Evolutionary conservation across 2,329 filamentous ascomycete genomes (phyloP), one percentile per base, ranked within the genome.

Genomic region (Claviceps maximensis): DNA sequence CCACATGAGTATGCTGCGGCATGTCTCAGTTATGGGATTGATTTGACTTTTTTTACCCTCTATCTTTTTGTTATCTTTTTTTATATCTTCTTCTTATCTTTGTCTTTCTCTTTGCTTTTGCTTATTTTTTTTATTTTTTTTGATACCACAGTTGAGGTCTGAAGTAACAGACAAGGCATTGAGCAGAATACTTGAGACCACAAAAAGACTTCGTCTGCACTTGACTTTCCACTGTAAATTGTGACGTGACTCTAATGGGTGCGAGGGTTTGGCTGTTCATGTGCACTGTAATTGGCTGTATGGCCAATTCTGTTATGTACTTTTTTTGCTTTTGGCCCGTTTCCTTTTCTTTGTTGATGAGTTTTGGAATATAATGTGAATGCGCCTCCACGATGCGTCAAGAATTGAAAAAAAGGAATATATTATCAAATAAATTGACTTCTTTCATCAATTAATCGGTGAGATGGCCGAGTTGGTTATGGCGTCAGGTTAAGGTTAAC

Each of bases 401-500:
- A n/a, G n/a, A n/a, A n/a, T n/a, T n/a, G n/a, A n/a, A n/a, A n/a
- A n/a, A n/a, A n/a, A n/a, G n/a, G n/a, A n/a, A n/a, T n/a, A n/a
- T n/a, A n/a, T n/a, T n/a, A n/a, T n/a, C n/a, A n/a, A n/a, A n/a
- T n/a, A n/a, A n/a, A n/a, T n/a, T n/a, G n/a, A n/a, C n/a, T n/a
- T n/a, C n/a, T n/a, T n/a, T n/a, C n/a, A n/a, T n/a, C n/a, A n/a
- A n/a, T n/a, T n/a, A n/a, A 33, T 13, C 2, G 52, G 52, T 54
- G 52, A 54, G 52, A 54, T 54, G 52, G 52, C 52, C 52, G 52
- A 54, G 52, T 54, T 54, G 52, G 63, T 65, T 65, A 65, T 65
- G 63, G 63, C 63, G 63, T 56, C 62, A 65, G 62, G 63, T 65
- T 65, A 64, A 65, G 63, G 63, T 59, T 29, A 1, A 48, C 44